phyloP scores from a whole-genome alignment of 1,284 basidiomycete genomes.

The Rhodofomes roseus region DNA sequence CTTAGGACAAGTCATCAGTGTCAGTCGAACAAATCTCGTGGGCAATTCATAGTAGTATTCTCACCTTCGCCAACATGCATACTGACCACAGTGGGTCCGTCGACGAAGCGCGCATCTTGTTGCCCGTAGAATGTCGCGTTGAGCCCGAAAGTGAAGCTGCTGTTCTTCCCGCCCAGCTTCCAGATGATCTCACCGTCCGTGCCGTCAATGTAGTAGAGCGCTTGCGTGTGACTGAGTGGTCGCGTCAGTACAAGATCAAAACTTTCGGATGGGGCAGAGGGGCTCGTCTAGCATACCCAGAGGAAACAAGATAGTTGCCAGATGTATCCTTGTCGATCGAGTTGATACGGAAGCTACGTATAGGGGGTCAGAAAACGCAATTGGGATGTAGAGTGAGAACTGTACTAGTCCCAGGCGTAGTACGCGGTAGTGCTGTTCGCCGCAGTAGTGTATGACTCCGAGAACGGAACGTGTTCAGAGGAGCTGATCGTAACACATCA shows the following conservation, averaged over 20 bases:
- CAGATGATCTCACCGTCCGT: background rate
- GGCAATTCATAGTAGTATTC: background rate
- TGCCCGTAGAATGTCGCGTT: slow-evolving; percentile 1
- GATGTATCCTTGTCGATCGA: background rate
- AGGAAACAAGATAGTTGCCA: background rate
- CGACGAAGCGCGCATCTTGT: background rate
- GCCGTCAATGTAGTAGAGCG: background rate
- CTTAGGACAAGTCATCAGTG: background rate
- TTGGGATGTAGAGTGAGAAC: no score
- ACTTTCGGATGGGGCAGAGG: background rate
- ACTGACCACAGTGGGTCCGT: background rate
- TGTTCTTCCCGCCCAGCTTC: slow-evolving; percentile 1
- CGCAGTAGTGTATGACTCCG: background rate
- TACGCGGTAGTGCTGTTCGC: background rate
- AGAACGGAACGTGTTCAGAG: background rate
- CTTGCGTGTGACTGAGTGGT: background rate
- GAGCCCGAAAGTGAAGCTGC: background rate
- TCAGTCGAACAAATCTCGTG: no score
- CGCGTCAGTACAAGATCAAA: background rate
- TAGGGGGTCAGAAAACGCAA: background rate
- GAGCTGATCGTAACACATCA: background rate
- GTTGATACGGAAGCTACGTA: background rate
- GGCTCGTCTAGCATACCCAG: background rate
- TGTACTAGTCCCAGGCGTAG: background rate
- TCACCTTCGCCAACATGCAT: background rate